Evolutionary conservation across 2,329 filamentous ascomycete species (phyloP).

Genomic region (Westerdykella aurantiaca): DNA sequence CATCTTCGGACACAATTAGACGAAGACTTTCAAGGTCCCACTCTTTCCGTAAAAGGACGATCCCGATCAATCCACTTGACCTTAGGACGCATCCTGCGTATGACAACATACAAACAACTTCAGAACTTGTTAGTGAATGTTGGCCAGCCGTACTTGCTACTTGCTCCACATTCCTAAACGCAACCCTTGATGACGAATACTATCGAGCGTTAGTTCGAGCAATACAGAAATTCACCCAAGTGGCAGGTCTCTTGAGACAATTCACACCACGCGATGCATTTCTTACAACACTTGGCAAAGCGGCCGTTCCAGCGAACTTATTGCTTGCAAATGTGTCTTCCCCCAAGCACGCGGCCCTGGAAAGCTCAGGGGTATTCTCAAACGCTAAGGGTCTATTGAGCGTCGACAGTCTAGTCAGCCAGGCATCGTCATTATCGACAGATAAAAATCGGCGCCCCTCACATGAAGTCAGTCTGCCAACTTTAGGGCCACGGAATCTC

Average conservation of each 20-base stretch:
- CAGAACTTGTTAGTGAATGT: constrained; percentile 78
- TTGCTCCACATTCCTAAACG: constrained; percentile 91
- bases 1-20: constrained; percentile 19
- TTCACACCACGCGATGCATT: constrained; percentile 88
- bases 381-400: constrained; percentile 69
- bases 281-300: constrained; percentile 86
- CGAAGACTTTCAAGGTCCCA: constrained; percentile 52
- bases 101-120: constrained; percentile 67
- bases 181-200: constrained; percentile 85
- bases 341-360: constrained; percentile 40
- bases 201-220: constrained; percentile 88
- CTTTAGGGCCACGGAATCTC: constrained; percentile 81
- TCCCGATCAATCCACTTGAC: constrained; percentile 77
- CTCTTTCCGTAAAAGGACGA: constrained; percentile 67
- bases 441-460: constrained; percentile 59
- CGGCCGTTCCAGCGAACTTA: constrained; percentile 78
- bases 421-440: constrained; percentile 46
- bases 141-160: constrained; percentile 95
- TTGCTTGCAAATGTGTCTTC: constrained; percentile 37
- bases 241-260: constrained; percentile 80
- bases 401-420: constrained; percentile 63
- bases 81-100: constrained; percentile 67
- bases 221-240: constrained; percentile 92
- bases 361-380: constrained; percentile 56
- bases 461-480: constrained; percentile 42